Evolutionary conservation across 176 grass and related monocot genomes (phyloP).

Genomic region (Eleusine indica): DNA sequence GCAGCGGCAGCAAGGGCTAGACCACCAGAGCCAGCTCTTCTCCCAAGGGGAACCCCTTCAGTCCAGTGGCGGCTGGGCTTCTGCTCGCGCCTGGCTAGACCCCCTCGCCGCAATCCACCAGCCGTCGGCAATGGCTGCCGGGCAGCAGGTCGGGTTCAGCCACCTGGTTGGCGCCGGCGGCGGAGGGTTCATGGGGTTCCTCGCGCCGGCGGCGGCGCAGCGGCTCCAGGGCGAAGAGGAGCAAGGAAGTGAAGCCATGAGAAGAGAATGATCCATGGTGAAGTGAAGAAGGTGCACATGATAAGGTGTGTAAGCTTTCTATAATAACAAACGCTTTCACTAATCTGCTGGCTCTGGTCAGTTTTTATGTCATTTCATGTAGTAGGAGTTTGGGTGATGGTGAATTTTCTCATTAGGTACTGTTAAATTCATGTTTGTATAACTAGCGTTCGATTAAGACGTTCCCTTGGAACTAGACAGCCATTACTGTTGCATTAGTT

Average conservation of each 20-base stretch:
- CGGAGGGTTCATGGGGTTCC: constrained; percentile 73
- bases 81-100: constrained; percentile 75
- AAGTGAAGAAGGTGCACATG: background rate
- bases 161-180: constrained; percentile 58
- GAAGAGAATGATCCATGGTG: constrained; percentile 35
- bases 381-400: constrained; percentile 43
- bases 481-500: constrained; percentile 55
- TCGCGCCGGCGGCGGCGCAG: constrained; percentile 58
- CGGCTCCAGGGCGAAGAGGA: constrained; percentile 83
- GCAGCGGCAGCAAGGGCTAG: constrained; percentile 61
- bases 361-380: constrained; percentile 64
- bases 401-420: constrained; percentile 19
- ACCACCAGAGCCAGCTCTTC: constrained; percentile 80
- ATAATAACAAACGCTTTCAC: constrained; percentile 27
- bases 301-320: constrained; percentile 43
- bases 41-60: constrained; percentile 96
- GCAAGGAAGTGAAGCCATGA: constrained; percentile 48
- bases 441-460: constrained; percentile 40
- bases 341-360: constrained; percentile 28
- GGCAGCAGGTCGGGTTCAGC: constrained; percentile 62
- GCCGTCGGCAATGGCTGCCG: constrained; percentile 43
- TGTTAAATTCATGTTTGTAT: constrained; percentile 40
- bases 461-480: constrained; percentile 46
- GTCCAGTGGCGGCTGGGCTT: constrained; percentile 77
- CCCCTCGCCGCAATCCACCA: constrained; percentile 61